Percentiles rank a stretch among this genome's conserved stretches.
Evolutionary conservation across 2,329 filamentous ascomycete species (phyloP).

Genomic region (Ciborinia camelliae): DNA sequence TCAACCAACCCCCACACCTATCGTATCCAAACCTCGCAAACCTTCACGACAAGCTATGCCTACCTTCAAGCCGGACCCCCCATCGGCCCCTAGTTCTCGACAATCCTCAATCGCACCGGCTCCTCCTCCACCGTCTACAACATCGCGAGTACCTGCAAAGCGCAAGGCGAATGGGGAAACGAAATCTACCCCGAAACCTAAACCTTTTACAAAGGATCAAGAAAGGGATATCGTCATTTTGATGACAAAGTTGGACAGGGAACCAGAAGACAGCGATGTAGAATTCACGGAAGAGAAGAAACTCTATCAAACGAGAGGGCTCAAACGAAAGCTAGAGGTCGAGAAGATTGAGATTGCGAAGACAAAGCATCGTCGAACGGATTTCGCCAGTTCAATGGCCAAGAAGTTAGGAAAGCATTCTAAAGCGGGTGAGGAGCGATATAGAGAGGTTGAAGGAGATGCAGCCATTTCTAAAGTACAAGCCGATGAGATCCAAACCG

Average conservation of each 20-base stretch:
- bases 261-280: conserved; percentile 56
- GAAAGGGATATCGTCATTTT: conserved; percentile 66
- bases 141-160: conserved; percentile 44
- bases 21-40: conserved; percentile 31
- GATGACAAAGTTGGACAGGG: conserved; percentile 57
- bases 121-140: conserved; percentile 43
- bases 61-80: conserved; percentile 26
- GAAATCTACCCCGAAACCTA: conserved; percentile 49
- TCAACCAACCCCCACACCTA: conserved; percentile 18
- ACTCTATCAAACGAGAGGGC: conserved; percentile 52
- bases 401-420: conserved; percentile 66
- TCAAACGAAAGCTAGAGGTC: conserved; percentile 68
- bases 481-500: conserved; percentile 82
- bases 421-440: conserved; percentile 69
- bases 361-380: conserved; percentile 58
- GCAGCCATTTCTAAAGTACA: conserved; percentile 83
- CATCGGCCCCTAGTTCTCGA: conserved; percentile 38
- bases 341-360: conserved; percentile 60
- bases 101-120: conserved; percentile 48
- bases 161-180: conserved; percentile 47
- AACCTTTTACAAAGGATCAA: conserved; percentile 54
- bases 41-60: conserved; percentile 29
- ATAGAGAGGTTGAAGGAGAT: conserved; percentile 71
- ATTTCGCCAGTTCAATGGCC: conserved; percentile 56
- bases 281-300: conserved; percentile 50